A percentile compares a stretch with the other conserved stretches of the same genome.
Conservation (phyloP, 2,329 filamentous ascomycete species). For the Trichoderma pleuroti region DNA sequence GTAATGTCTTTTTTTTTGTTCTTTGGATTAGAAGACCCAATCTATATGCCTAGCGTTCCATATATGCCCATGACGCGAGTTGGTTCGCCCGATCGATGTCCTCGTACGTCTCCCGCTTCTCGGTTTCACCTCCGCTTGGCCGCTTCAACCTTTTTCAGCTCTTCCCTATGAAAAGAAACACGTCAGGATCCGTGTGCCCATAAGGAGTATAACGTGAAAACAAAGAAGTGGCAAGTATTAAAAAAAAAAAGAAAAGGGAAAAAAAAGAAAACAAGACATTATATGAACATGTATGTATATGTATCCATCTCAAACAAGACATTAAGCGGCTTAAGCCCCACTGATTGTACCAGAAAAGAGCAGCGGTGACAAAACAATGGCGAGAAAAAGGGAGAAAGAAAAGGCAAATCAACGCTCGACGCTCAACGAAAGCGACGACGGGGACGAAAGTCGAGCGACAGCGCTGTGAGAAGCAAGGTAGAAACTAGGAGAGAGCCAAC, state of each 20-base stretch:
- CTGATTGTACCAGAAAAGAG: neutral
- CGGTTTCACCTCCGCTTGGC: slow-evolving; percentile 57
- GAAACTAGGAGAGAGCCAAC: slow-evolving; percentile 7
- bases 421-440: slow-evolving; percentile 7
- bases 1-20: slow-evolving; percentile 14
- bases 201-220: neutral
- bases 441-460: neutral
- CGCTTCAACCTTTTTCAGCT: slow-evolving; percentile 89
- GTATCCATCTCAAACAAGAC: neutral
- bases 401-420: neutral
- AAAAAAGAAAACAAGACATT: neutral
- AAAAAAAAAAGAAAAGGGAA: neutral
- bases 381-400: neutral
- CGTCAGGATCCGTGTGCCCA: slow-evolving; percentile 20
- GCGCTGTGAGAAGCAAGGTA: neutral
- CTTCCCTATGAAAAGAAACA: slow-evolving; percentile 57
- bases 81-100: neutral
- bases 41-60: slow-evolving; percentile 12
- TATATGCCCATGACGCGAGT: neutral
- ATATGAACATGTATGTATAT: neutral
- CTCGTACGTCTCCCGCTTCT: slow-evolving; percentile 23
- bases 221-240: neutral
- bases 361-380: neutral
- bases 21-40: slow-evolving; percentile 15
- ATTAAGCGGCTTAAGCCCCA: neutral